phyloP scores from a whole-genome alignment of 1,284 basidiomycete species.

The Sanguinoderma infundibulare region DNA sequence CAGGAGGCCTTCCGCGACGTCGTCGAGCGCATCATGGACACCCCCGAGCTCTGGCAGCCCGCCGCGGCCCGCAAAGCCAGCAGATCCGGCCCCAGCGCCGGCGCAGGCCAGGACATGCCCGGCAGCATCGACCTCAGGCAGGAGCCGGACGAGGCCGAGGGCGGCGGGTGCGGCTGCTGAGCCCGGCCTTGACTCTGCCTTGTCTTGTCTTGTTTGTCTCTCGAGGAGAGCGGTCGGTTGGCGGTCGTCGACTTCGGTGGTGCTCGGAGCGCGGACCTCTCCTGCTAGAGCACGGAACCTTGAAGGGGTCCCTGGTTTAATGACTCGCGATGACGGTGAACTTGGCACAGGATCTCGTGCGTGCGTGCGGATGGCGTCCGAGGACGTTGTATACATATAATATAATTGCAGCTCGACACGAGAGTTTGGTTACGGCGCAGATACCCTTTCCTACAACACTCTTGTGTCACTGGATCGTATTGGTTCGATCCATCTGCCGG shows the following conservation, averaged over 20 bases:
- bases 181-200: not conserved
- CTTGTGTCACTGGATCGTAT: too few relatives aligned
- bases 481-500: too few relatives aligned
- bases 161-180: slow-evolving; percentile 31
- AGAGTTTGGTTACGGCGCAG: not conserved
- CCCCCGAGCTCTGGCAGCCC: slow-evolving; percentile 69
- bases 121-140: slow-evolving; percentile 39
- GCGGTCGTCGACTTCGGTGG: not conserved
- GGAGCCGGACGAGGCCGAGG: slow-evolving; percentile 22
- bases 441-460: too few relatives aligned
- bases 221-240: not conserved
- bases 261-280: not conserved
- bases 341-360: not conserved
- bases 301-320: not conserved
- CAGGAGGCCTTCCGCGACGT: slow-evolving; percentile 82
- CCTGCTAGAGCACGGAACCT: not conserved
- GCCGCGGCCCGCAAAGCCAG: slow-evolving; percentile 10
- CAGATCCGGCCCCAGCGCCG: slow-evolving; percentile 10
- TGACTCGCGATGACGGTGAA: not conserved
- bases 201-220: not conserved
- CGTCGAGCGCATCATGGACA: slow-evolving; percentile 71
- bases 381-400: not conserved
- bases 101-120: slow-evolving; percentile 38
- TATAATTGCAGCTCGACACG: not conserved
- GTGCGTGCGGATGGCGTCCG: too few relatives aligned